Evolutionary conservation across 768 basidiomycete genomes (phyloP), one percentile per base, ranked within the genome.

Genomic region (Piloderma croceum): DNA sequence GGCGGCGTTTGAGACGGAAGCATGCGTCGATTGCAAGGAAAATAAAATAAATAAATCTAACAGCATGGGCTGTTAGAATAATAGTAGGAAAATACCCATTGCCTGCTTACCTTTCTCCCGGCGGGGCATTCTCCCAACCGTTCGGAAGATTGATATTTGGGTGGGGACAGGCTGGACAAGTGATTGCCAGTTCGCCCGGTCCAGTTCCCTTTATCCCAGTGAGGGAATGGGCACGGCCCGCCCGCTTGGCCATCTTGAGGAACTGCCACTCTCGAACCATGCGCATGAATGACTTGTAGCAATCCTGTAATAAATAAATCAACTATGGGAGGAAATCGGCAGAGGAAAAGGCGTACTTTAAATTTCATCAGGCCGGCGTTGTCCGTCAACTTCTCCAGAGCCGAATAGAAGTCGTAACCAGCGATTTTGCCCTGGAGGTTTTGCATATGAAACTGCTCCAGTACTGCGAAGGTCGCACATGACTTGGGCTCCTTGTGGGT

Each of bases 121-220:
- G 11, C 2, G 46, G 43, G 12, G 19, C 51, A 5, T 46, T 32
- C 18, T 47, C 18, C 53, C 54, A 61, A 7, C 42, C 31, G 0
- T 35, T 41, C 0, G 55, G 52, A 3, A 61, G 41, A 41, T 63
- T 62, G 0, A 49, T 48, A 1, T 51, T 54, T 0, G 57, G 60
- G 2, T 54, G 49, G 0, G 56, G 61, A 41, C 61, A 65, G 0
- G 56, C 51, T 3, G 55, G 56, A 34, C 62, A 65, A 6, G 38
- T 9, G 0, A 63, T 29, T 0, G 54, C 47, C 2, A 52, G 50
- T 24, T 54, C 53, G 2, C 62, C 62, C 6, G 41, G 22, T 5
- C 9, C 4, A 5, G 62, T 62, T 1, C 43, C 43, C 1, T 27
- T 32, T 5, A 52, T 36, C 1, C 62, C 60, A 1, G n/a, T 25